phyloP scores from a whole-genome alignment of 352 stramenopile genomes.

The Phytophthora kernoviae region DNA sequence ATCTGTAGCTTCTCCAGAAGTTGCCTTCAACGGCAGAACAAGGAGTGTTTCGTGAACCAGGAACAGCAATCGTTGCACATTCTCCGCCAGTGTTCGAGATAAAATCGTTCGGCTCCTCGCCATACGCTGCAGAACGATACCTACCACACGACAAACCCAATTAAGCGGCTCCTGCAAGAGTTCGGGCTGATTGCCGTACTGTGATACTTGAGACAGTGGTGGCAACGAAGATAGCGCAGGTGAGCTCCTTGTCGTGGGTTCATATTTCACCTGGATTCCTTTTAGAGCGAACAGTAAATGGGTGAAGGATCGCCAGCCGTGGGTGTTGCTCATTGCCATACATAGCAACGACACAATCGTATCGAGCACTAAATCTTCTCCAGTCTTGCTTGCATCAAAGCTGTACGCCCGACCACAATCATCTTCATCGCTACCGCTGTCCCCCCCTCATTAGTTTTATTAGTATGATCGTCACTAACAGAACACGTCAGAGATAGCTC shows the following conservation, averaged over 20 bases:
- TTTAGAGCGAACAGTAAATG: constrained; percentile 71
- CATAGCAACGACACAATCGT: constrained; percentile 84
- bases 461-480: constrained; percentile 19
- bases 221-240: constrained; percentile 26
- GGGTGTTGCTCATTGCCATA: constrained; percentile 64
- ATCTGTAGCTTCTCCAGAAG: neutral
- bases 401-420: constrained; percentile 54
- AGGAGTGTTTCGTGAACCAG: constrained; percentile 74
- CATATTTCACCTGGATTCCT: constrained; percentile 70
- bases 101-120: constrained; percentile 77
- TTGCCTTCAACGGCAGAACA: constrained; percentile 27
- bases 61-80: constrained; percentile 76
- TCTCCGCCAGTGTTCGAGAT: constrained; percentile 72
- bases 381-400: constrained; percentile 70
- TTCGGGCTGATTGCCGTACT: constrained; percentile 33
- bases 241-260: constrained; percentile 1
- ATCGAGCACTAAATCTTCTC: constrained; percentile 83
- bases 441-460: constrained; percentile 3
- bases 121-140: constrained; percentile 81
- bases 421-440: constrained; percentile 8
- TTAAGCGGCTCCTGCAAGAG: constrained; percentile 55
- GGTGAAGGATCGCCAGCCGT: constrained; percentile 69
- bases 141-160: constrained; percentile 67
- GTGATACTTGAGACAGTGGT: constrained; percentile 26
- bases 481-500: constrained; percentile 74